Conservation (phyloP, 192 early-diverging fungal genomes). For the Pilobolus umbonatus region DNA sequence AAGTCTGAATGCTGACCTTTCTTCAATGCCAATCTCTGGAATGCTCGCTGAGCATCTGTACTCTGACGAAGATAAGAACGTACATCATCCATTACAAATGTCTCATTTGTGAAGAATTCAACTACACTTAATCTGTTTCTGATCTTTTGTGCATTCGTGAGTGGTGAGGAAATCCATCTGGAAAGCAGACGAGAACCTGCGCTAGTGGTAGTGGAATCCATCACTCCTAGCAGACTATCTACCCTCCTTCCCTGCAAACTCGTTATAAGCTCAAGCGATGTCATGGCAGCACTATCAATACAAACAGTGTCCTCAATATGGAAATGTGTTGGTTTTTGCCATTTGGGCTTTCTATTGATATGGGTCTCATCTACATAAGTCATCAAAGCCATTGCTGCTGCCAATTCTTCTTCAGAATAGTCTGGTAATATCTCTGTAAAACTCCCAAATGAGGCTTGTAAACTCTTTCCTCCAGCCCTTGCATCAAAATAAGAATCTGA, state of each 20-base stretch:
- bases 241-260: constrained; percentile 45
- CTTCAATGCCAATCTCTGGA: constrained; percentile 65
- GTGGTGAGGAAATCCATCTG: constrained; percentile 66
- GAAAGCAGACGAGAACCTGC: constrained; percentile 73
- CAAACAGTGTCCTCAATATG: constrained; percentile 53
- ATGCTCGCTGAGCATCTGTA: constrained; percentile 63
- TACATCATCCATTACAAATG: constrained; percentile 50
- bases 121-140: constrained; percentile 71
- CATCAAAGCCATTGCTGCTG: constrained; percentile 52
- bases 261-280: constrained; percentile 70
- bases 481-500: not conserved
- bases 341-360: constrained; percentile 51
- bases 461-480: not conserved
- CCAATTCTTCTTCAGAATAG: constrained; percentile 8
- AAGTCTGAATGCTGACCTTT: constrained; percentile 60
- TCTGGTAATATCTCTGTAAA: not conserved
- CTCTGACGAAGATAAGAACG: constrained; percentile 44
- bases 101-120: constrained; percentile 56
- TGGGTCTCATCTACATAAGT: constrained; percentile 74
- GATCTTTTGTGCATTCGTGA: constrained; percentile 58
- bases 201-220: constrained; percentile 78
- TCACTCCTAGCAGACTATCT: constrained; percentile 62
- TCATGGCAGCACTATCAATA: constrained; percentile 76
- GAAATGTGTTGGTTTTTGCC: constrained; percentile 61
- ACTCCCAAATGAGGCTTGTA: not conserved